Percentiles rank a stretch among this genome's conserved stretches.
phyloP scores from a whole-genome alignment of 805 yeast species.

The Spathaspora sp. region DNA sequence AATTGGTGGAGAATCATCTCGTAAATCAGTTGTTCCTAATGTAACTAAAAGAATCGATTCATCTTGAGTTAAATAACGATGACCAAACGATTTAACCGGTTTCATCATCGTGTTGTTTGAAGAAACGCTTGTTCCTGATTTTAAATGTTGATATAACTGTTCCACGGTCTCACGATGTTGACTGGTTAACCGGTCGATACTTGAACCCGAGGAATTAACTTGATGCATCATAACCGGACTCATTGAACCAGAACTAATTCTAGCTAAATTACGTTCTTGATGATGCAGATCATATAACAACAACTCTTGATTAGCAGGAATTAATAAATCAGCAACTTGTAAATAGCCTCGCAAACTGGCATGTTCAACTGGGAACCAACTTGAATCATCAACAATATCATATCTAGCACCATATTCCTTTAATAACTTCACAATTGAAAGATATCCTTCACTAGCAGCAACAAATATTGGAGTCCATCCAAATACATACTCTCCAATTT shows the following conservation, averaged over 20 bases:
- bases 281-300: conserved; percentile 35
- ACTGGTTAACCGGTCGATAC: conserved; percentile 33
- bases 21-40: conserved; percentile 78
- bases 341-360: conserved; percentile 89
- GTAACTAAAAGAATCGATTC: conserved; percentile 78
- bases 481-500: conserved; percentile 70
- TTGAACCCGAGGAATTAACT: conserved; percentile 19
- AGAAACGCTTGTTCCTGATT: conserved; percentile 13
- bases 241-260: conserved; percentile 14
- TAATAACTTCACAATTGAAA: conserved; percentile 53
- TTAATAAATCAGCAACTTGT: conserved; percentile 58
- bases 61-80: conserved; percentile 57
- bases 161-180: conserved; percentile 23
- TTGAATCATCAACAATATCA: conserved; percentile 69
- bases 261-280: conserved; percentile 27
- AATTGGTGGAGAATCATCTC: conserved; percentile 57
- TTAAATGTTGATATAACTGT: conserved; percentile 39
- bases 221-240: conserved; percentile 3
- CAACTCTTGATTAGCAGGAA: conserved; percentile 39
- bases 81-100: conserved; percentile 83
- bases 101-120: conserved; percentile 19
- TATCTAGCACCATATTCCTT: conserved; percentile 51
- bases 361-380: conserved; percentile 98
- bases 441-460: conserved; percentile 83
- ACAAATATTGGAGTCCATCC: conserved; percentile 94